These are phyloP conservation scores for Candida krabiensis DNA, from an alignment of 805 yeast genomes.

Conservation along the genomic window DNA sequence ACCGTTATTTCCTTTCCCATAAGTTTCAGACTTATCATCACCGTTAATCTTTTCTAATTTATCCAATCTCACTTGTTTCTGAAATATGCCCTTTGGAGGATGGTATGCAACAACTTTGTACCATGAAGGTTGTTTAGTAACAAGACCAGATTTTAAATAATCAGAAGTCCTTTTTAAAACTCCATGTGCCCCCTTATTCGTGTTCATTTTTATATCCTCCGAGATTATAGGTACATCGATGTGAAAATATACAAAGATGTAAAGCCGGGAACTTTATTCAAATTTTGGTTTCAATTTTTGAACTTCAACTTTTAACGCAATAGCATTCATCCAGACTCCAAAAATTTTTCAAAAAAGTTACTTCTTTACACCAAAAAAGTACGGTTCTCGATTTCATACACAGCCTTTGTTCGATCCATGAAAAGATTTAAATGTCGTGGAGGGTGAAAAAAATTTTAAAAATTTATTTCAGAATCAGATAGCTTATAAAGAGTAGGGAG, in stretches of 20 bases:
- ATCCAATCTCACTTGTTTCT: slow-evolving; percentile 41
- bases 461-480: background rate
- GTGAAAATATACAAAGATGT: too few relatives aligned
- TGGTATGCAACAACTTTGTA: slow-evolving; percentile 76
- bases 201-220: slow-evolving; percentile 53
- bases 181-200: slow-evolving; percentile 71
- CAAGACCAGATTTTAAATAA: slow-evolving; percentile 67
- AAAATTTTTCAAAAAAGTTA: too few relatives aligned
- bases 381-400: too few relatives aligned
- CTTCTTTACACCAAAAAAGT: too few relatives aligned
- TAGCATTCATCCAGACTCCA: too few relatives aligned
- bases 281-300: too few relatives aligned
- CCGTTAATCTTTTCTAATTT: slow-evolving; percentile 23
- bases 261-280: too few relatives aligned
- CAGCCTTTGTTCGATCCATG: too few relatives aligned
- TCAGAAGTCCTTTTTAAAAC: slow-evolving; percentile 82
- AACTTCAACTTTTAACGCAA: too few relatives aligned
- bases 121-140: slow-evolving; percentile 82
- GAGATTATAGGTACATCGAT: too few relatives aligned
- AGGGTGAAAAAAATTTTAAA: slow-evolving; percentile 6
- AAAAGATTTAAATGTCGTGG: too few relatives aligned
- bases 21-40: slow-evolving; percentile 19
- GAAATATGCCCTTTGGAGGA: slow-evolving; percentile 74
- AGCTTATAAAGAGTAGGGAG: background rate
- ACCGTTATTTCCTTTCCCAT: slow-evolving; percentile 15